A percentile compares a stretch with the other conserved stretches of the same genome.
Evolutionary conservation across 306 rosid genomes (phyloP).

Genomic region (Pachyrhizus erosus): DNA sequence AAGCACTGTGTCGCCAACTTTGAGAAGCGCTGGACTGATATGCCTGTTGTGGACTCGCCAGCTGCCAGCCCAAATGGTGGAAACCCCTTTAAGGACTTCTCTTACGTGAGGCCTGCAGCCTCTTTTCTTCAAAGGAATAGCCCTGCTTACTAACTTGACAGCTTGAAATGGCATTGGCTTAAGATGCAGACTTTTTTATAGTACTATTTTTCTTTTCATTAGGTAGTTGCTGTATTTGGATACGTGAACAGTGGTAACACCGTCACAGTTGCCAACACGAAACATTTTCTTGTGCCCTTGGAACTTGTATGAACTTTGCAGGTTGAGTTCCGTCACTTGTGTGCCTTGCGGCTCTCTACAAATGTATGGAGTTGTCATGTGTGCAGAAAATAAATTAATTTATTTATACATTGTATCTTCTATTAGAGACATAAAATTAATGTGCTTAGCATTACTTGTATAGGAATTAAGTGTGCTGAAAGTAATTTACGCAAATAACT

Average conservation of each 20-base stretch:
- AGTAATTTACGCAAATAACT: not conserved
- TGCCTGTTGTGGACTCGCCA: slow-evolving; percentile 87
- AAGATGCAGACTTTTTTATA: slow-evolving; percentile 6
- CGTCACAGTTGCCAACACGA: slow-evolving; percentile 14
- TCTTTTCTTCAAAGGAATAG: slow-evolving; percentile 70
- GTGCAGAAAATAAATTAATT: slow-evolving; percentile 29
- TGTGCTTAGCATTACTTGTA: not conserved
- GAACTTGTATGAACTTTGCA: slow-evolving; percentile 23
- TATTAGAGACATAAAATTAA: not conserved
- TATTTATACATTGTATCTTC: not conserved
- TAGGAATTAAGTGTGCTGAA: not conserved
- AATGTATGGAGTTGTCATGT: slow-evolving; percentile 39
- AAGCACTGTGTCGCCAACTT: slow-evolving; percentile 90
- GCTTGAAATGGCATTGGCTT: slow-evolving; percentile 7
- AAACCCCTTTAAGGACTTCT: slow-evolving; percentile 76
- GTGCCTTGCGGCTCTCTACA: slow-evolving; percentile 40
- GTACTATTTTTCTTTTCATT: slow-evolving; percentile 19
- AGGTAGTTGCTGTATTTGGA: slow-evolving; percentile 24
- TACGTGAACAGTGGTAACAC: not conserved
- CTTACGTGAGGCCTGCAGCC: slow-evolving; percentile 81
- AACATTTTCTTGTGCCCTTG: not conserved
- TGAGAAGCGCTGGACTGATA: slow-evolving; percentile 93
- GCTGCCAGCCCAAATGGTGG: slow-evolving; percentile 86
- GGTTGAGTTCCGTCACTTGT: slow-evolving; percentile 11
- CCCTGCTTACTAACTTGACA: slow-evolving; percentile 38